Evolutionary conservation across 176 grass and related monocot species (phyloP).

Genomic region (Eragrostis curvula): DNA sequence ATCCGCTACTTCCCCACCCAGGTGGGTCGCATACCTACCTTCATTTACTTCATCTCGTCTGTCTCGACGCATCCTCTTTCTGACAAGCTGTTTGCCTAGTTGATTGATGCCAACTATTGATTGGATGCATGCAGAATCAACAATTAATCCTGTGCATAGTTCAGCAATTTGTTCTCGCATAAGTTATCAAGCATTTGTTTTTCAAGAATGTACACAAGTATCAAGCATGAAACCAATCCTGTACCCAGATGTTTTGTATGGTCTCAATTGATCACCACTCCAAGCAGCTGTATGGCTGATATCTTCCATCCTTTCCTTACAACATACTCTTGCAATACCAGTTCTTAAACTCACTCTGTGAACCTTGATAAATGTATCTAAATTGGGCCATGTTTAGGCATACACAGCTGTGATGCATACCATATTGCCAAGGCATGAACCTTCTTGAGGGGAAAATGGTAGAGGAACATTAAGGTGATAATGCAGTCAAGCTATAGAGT

Average conservation of each 20-base stretch:
- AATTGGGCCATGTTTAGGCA: background rate
- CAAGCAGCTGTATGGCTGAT: background rate
- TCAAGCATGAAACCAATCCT: background rate
- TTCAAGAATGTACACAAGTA: background rate
- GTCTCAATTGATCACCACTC: constrained; percentile 4
- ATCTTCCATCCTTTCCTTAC: background rate
- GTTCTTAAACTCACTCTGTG: background rate
- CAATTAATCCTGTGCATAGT: background rate
- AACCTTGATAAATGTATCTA: background rate
- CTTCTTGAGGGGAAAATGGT: background rate
- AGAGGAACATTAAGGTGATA: background rate
- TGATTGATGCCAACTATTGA: background rate
- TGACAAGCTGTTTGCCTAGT: background rate
- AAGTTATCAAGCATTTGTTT: background rate
- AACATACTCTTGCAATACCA: background rate
- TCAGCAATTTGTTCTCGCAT: background rate
- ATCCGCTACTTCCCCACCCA: constrained; percentile 95
- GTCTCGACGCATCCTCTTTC: background rate
- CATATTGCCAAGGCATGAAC: background rate
- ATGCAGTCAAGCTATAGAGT: background rate
- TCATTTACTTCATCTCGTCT: background rate
- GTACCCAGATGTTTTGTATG: background rate
- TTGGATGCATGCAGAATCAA: background rate
- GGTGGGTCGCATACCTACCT: constrained; percentile 12
- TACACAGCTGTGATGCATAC: background rate